A percentile compares a stretch with the other conserved stretches of the same genome.
phyloP scores from a whole-genome alignment of 2,329 filamentous ascomycete genomes.

The Penicillium sp. region DNA sequence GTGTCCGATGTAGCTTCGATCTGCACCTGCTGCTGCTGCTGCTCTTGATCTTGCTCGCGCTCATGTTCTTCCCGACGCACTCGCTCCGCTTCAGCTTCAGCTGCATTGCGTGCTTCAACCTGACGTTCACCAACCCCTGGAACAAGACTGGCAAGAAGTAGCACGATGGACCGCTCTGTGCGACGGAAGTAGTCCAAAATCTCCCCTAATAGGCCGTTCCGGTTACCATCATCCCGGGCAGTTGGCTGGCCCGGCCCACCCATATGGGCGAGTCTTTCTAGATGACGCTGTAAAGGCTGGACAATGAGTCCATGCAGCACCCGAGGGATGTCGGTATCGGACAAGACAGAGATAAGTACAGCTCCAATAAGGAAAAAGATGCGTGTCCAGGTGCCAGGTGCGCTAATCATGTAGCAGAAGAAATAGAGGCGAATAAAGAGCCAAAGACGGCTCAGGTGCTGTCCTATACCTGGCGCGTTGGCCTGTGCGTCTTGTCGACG shows the following conservation, averaged over 20 bases:
- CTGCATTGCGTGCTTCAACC: constrained; percentile 52
- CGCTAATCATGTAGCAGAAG: constrained; percentile 55
- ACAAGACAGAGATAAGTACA: constrained; percentile 38
- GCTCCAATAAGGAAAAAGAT: constrained; percentile 38
- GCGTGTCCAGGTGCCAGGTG: constrained; percentile 44
- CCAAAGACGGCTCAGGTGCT: constrained; percentile 46
- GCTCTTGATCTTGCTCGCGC: neutral
- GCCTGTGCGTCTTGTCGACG: constrained; percentile 8
- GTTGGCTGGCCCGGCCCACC: constrained; percentile 14
- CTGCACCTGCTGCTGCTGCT: neutral
- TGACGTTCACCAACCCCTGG: constrained; percentile 59
- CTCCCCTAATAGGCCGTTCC: constrained; percentile 6
- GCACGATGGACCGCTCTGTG: constrained; percentile 52
- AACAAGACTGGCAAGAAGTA: constrained; percentile 59
- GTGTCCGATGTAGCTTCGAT: neutral
- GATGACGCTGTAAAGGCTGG: constrained; percentile 40
- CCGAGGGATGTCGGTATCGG: constrained; percentile 38
- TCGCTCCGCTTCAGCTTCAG: constrained; percentile 38
- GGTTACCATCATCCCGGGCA: constrained; percentile 1
- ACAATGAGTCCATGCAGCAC: constrained; percentile 33
- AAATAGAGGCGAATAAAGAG: constrained; percentile 54
- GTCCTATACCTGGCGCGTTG: neutral
- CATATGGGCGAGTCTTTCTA: constrained; percentile 41
- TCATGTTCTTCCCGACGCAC: constrained; percentile 3
- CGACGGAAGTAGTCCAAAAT: constrained; percentile 38